Conservation (phyloP, 2,329 filamentous ascomycete genomes). For the Cephalotrichum gorgonifer region DNA sequence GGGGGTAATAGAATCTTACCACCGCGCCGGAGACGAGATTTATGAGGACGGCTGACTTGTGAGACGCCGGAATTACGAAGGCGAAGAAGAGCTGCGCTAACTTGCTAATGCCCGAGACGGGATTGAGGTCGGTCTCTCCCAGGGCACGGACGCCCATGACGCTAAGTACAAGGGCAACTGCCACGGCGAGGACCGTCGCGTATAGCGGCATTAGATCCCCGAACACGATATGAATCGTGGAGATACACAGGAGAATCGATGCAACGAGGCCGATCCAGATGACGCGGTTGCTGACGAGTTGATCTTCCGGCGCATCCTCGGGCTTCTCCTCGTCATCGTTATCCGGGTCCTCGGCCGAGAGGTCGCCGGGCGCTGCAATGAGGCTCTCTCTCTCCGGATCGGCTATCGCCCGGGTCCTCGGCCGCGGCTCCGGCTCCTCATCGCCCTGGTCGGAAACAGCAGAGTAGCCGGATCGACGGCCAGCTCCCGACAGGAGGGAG, state of each 20-base stretch:
- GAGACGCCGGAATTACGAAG: slow-evolving; percentile 68
- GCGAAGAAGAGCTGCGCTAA: slow-evolving; percentile 94
- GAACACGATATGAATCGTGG: slow-evolving; percentile 75
- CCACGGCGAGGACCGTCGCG: slow-evolving; percentile 65
- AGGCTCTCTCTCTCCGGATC: not conserved
- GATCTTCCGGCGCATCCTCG: slow-evolving; percentile 70
- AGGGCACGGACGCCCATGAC: slow-evolving; percentile 63
- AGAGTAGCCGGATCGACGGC: not conserved
- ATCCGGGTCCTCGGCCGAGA: slow-evolving; percentile 13
- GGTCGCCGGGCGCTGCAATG: slow-evolving; percentile 2
- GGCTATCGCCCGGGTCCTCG: not conserved
- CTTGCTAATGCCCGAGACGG: slow-evolving; percentile 93
- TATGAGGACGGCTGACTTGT: slow-evolving; percentile 82
- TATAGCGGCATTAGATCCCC: slow-evolving; percentile 70
- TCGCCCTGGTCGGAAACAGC: not conserved
- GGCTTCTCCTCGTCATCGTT: slow-evolving; percentile 51
- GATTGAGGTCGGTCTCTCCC: slow-evolving; percentile 86
- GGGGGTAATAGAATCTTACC: slow-evolving; percentile 16
- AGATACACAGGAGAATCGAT: slow-evolving; percentile 70
- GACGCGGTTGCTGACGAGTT: slow-evolving; percentile 63
- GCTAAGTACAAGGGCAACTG: slow-evolving; percentile 70
- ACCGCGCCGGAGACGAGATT: slow-evolving; percentile 92
- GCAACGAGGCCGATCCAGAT: slow-evolving; percentile 66
- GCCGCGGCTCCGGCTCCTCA: slow-evolving; percentile 2
- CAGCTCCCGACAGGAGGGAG: not conserved